Evolutionary conservation across 2,329 filamentous ascomycete genomes (phyloP).

Genomic region (Stemphylium beticola): DNA sequence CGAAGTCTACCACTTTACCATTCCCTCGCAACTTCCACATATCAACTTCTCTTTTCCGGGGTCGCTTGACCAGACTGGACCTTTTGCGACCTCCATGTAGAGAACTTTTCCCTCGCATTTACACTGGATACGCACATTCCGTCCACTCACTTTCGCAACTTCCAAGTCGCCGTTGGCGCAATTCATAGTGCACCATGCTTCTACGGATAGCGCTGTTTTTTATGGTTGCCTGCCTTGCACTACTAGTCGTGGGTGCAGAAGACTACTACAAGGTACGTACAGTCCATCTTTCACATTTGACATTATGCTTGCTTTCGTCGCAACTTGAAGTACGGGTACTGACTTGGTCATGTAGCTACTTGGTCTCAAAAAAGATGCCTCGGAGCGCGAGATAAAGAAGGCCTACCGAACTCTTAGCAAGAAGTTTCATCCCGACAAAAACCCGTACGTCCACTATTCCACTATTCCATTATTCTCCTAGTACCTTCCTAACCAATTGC

Average conservation of each 20-base stretch:
- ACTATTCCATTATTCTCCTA: conserved; percentile 1
- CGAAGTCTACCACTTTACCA: conserved; percentile 21
- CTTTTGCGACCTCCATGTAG: conserved; percentile 22
- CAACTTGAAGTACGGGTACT: conserved; percentile 13
- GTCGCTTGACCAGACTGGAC: conserved; percentile 3
- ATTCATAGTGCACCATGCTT: conserved; percentile 47
- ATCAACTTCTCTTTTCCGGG: conserved; percentile 6
- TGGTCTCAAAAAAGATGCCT: conserved; percentile 77
- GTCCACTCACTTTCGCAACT: conserved; percentile 26
- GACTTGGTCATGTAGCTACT: conserved; percentile 66
- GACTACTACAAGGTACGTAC: conserved; percentile 77
- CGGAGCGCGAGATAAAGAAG: conserved; percentile 88
- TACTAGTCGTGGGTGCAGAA: conserved; percentile 58
- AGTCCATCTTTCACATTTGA: background rate
- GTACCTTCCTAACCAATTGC: conserved; percentile 8
- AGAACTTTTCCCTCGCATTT: conserved; percentile 11
- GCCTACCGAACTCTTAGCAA: conserved; percentile 93
- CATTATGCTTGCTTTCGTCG: background rate
- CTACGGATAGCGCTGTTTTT: conserved; percentile 52
- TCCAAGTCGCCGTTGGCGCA: conserved; percentile 22
- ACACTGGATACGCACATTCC: conserved; percentile 21
- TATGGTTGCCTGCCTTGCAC: conserved; percentile 51
- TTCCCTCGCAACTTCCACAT: conserved; percentile 17
- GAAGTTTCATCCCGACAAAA: conserved; percentile 97
- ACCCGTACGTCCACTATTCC: conserved; percentile 70